Base-by-base conservation (phyloP, 768 basidiomycete species). In the Cyathus striatus region DNA sequence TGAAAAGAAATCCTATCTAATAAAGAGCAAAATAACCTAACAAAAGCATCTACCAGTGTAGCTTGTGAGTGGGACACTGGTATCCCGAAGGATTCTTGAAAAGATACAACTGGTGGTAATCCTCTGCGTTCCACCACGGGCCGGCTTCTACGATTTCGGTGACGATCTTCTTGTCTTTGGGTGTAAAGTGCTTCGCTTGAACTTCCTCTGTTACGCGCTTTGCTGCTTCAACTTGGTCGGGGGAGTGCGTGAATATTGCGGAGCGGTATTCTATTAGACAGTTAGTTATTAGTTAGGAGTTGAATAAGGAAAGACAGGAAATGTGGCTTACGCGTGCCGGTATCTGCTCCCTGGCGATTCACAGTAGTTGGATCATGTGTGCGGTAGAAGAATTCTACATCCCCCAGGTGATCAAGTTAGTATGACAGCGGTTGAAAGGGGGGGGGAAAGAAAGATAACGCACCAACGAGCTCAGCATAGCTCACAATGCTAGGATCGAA, bases 301-400 rank as follows among this genome's bases (percentile, higher is more conserved):
- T 33, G 24, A 21, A 22, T 10, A 5, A 44, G 13, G 21, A 40
- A 25, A 32, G 18, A 32, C 16, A 38, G 40, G 42, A 44, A 18
- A 17, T 14, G 24, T 22, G 7, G 23, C 83, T 49, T 55, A 92
- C 90, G 92, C 22, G 81, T 79, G 16, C 93, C 92, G 2, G 55
- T 57, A 54, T 95, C 91, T 1, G 54, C 70, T 22, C 92, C 92
- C 59, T 95, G 92, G 12, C 73, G 66, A 61, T 95, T 83, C 43
- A 73, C 55, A 0, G 89, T 88, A 32, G 92, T 95, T 2, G 94
- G 90, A 51, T 96, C 93, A 54, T 97, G 94, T 0, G 89, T 90
- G 36, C 95, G 78, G 62, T 92, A 95, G 65, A 95, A 95, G 70
- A 93, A 94, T 63, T 95, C 91, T 84, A 59, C 10, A 20, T 3